These are phyloP conservation scores for Botrytis sinoallii DNA, from an alignment of 2,329 filamentous ascomycete species.

Conservation along the genomic window DNA sequence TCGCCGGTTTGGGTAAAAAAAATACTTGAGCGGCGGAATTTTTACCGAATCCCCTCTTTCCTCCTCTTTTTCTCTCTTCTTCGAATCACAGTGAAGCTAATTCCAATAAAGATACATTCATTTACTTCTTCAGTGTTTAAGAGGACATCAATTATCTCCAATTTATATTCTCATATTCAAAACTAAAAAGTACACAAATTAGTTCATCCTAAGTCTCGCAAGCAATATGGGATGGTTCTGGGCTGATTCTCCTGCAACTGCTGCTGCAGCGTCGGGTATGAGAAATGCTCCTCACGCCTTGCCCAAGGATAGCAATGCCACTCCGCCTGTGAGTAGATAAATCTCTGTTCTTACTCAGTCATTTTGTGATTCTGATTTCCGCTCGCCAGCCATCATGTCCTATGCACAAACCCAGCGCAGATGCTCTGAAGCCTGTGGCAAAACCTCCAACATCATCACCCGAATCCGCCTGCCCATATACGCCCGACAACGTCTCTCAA, in stretches of 20 bases:
- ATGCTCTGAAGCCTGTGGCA: conserved; percentile 32
- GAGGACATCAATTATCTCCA: neutral
- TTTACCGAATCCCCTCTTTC: neutral
- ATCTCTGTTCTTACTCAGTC: conserved; percentile 20
- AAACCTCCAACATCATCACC: conserved; percentile 32
- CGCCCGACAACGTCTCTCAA: conserved; percentile 31
- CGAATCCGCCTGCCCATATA: conserved; percentile 37
- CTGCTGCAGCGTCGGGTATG: conserved; percentile 28
- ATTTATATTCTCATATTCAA: neutral
- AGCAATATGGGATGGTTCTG: conserved; percentile 37
- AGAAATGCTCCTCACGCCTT: conserved; percentile 30
- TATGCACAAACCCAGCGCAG: conserved; percentile 55
- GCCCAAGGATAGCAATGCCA: conserved; percentile 24
- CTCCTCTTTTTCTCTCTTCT: neutral
- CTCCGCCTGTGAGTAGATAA: conserved; percentile 32
- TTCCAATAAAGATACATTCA: conserved; percentile 7
- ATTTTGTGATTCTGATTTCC: neutral
- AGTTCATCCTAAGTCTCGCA: neutral
- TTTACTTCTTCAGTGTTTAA: neutral
- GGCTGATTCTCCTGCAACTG: conserved; percentile 30
- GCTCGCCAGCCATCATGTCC: conserved; percentile 59
- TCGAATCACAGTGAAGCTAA: conserved; percentile 11
- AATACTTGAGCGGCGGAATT: conserved; percentile 5
- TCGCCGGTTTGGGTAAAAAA: conserved; percentile 10
- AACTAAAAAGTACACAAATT: neutral